phyloP scores from a whole-genome alignment of 2,329 filamentous ascomycete species.

The Fusarium sp. region DNA sequence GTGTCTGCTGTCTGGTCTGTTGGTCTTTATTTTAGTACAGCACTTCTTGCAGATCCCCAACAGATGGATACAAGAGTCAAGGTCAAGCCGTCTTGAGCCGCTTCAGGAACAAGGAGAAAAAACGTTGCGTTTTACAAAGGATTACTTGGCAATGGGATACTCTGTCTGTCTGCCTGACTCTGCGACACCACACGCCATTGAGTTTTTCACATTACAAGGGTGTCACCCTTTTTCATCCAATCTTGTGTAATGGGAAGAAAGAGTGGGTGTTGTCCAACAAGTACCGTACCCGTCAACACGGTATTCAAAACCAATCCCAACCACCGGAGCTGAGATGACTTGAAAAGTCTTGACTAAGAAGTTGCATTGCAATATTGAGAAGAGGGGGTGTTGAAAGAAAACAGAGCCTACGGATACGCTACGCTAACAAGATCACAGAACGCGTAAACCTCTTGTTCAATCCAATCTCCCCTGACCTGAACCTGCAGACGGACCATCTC shows the following conservation, averaged over 20 bases:
- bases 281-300: conserved; percentile 13
- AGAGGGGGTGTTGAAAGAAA: not conserved
- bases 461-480: conserved; percentile 14
- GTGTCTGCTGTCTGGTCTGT: not conserved
- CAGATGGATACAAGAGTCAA: not conserved
- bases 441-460: conserved; percentile 1
- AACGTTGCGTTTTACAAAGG: not conserved
- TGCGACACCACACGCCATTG: conserved; percentile 1
- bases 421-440: conserved; percentile 10
- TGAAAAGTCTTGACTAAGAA: not conserved
- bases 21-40: not conserved
- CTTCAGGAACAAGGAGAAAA: not conserved
- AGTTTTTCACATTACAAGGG: conserved; percentile 11
- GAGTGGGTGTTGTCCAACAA: conserved; percentile 14
- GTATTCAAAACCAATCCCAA: conserved; percentile 14
- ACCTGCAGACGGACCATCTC: conserved; percentile 4
- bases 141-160: not conserved
- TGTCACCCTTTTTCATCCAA: not conserved
- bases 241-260: not conserved
- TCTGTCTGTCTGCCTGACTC: not conserved
- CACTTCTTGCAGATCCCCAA: not conserved
- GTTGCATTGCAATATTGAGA: not conserved
- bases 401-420: not conserved
- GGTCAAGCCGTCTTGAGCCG: conserved; percentile 13
- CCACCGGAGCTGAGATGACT: conserved; percentile 1